Evolutionary conservation across 2,329 filamentous ascomycete species (phyloP), one percentile per base, ranked within the genome.

Genomic region (Fusarium coffeatum): DNA sequence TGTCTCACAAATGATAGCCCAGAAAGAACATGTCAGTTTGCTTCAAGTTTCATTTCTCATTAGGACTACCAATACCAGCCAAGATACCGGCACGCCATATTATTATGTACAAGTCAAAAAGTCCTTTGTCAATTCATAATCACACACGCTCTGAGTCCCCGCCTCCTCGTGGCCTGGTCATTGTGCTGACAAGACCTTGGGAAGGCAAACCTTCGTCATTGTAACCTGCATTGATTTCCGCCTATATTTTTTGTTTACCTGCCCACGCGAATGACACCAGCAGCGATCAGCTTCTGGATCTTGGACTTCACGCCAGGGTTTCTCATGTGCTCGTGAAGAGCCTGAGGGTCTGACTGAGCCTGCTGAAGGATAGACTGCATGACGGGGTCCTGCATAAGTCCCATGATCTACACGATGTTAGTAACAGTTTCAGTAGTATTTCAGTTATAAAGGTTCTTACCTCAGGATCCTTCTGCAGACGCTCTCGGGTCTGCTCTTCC

Each of bases 291-390:
- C 84, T 98, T 98, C 86, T 98, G 93, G 71, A 99, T 92, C 88
- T 98, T 97, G 75, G 88, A 88, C 64, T 90, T 87, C 73, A 99
- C 92, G 62, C 86, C 87, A 1, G 93, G 88, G 84, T 98, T 99
- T 85, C 90, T 93, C 93, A 99, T 97, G 82, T 99, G 97, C 81
- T 99, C 95, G 79, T 97, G 92, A 68, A 99, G 88, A 47, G 96
- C 96, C 50, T 92, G 92, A 20, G 96, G 96, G 77, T 99, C 93
- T 58, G 89, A 90, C 86, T 98, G 97, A 47, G 96, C 96, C 83
- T 99, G 96, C 80, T 98, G 94, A 59, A 98, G 88, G 73, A 98
- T 98, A 72, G 92, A 92, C 83, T 99, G 94, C 95, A 99, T 98
- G 78, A 99, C 91, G 18, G 96, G 96, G 78, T 99, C 96, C 80